Base-by-base conservation (phyloP, 2,329 filamentous ascomycete species). In the Ophiostoma fasciatum region DNA sequence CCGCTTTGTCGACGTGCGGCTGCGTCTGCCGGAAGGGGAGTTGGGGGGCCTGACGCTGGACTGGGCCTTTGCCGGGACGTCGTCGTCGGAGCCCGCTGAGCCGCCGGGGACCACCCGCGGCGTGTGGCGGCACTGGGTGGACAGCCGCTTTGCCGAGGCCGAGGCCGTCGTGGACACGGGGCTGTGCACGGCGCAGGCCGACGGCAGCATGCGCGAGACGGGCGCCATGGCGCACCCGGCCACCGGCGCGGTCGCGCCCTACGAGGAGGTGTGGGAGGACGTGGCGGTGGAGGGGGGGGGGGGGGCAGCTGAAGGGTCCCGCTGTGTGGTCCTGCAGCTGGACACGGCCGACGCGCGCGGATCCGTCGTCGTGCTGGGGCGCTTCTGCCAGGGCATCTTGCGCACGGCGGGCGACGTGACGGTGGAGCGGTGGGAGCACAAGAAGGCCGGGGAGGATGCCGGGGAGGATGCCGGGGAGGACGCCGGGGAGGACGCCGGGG, bases 181-280 rank as follows among this genome's bases (percentile, higher is more conserved):
- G 1, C 61, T 70, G 45, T 73, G 74, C 59, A 62, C 62, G 28
- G 53, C 59, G 0, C 57, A 59, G 22, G 41, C 52, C 4, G 50
- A 61, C 47, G 55, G 56, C 25, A 49, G 48, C 12, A 58, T 62
- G 7, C 52, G 77, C 5, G 77, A 82, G 50, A 66, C 56, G 29
- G 77, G 77, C 0, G 46, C 47, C 11, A 78, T 78, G 67, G 53
- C 64, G 10, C 74, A 79, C 44, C 71, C 71, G 0, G 58, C 53
- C 1, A 71, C 68, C 2, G 66, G 67, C 0, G 28, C 47, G 1
- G 51, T 62, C 27, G 63, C 63, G 9, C 54, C 56, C 1, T 83
- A 85, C 45, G 76, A 82, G 50, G 78, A 83, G 52, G 49, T 78
- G 3, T 82, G 78, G 78, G 51, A 59, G 3, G 46, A 54, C 3